These are phyloP conservation scores for Pseudogymnoascus sp. DNA, from an alignment of 2,329 filamentous ascomycete species.

Conservation along the genomic window DNA sequence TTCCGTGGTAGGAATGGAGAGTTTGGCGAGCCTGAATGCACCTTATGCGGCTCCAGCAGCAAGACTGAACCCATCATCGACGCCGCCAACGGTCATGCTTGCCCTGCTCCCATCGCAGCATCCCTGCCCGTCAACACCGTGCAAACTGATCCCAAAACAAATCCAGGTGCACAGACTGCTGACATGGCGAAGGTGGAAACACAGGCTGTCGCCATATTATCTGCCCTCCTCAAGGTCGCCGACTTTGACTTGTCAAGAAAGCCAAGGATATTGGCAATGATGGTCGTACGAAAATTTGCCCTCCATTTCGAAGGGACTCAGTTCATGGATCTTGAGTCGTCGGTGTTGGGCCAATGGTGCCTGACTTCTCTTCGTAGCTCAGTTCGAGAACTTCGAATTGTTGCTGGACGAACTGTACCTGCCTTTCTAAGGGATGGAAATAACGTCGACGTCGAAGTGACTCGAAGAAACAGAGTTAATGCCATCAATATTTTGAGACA, in stretches of 20 bases:
- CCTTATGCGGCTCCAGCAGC: constrained; percentile 22
- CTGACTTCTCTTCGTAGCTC: constrained; percentile 76
- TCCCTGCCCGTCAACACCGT: neutral
- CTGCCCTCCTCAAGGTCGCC: constrained; percentile 13
- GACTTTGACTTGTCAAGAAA: constrained; percentile 47
- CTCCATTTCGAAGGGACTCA: constrained; percentile 53
- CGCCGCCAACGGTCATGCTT: neutral
- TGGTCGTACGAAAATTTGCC: constrained; percentile 59
- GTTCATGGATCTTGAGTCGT: constrained; percentile 59
- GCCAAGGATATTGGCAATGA: constrained; percentile 61
- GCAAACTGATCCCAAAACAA: neutral
- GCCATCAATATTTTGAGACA: constrained; percentile 63
- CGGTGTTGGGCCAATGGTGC: constrained; percentile 69
- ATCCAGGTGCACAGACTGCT: constrained; percentile 2
- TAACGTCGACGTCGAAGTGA: constrained; percentile 40
- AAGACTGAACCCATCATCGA: constrained; percentile 13
- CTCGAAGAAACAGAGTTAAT: constrained; percentile 57
- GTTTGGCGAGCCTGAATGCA: constrained; percentile 22
- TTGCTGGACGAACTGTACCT: constrained; percentile 49
- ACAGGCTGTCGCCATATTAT: neutral
- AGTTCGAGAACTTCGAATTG: constrained; percentile 73
- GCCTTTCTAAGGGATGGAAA: constrained; percentile 35
- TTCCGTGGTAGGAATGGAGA: constrained; percentile 23
- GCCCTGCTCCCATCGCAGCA: neutral
- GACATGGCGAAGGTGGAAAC: constrained; percentile 30